Evolutionary conservation across 345 rosid species (phyloP), one percentile per base, ranked within the genome.

Genomic region (Nephelium lappaceum): DNA sequence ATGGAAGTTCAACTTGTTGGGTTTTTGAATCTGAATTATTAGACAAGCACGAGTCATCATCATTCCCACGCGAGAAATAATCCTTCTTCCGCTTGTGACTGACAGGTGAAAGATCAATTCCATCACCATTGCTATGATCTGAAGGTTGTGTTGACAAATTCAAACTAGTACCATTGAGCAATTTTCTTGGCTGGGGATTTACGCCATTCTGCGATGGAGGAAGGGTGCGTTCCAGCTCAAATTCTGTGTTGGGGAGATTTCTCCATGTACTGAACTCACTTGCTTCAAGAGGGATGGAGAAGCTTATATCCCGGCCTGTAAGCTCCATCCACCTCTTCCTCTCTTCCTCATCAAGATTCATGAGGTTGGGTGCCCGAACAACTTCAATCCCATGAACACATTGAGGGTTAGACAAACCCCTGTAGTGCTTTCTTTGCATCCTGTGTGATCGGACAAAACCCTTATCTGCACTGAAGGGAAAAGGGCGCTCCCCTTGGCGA

Each of bases 341-440:
- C 75, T 87, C 92, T 75, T 91, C 95, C 61, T 88, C 93, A 2
- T 87, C 89, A 70, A 91, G 87, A 72, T 74, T 86, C 77, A 82
- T 67, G 49, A 91, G 90, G 82, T 80, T 89, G 25, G 95, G 95
- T 25, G 91, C 81, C 65, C 79, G 78, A 62, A 89, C 95, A 84
- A 89, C 67, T 76, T 91, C 95, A 57, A 91, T 85, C 1, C 95
- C 95, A 82, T 91, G 95, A 83, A 91, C 85, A 55, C 95, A 91
- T 69, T 91, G 95, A 41, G 95, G 95, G 81, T 91, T 91, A 31
- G 95, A 91, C 67, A 91, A 89, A 80, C 95, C 95, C 77, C 95
- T 87, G 57, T 91, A 91, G 69, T 91, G 93, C 84, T 91, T 91
- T 84, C 95, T 83, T 83, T 91, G 95, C 95, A 91, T 91, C 84